Evolutionary conservation across 2,329 filamentous ascomycete genomes (phyloP).

Genomic region (Ophiostoma ips): DNA sequence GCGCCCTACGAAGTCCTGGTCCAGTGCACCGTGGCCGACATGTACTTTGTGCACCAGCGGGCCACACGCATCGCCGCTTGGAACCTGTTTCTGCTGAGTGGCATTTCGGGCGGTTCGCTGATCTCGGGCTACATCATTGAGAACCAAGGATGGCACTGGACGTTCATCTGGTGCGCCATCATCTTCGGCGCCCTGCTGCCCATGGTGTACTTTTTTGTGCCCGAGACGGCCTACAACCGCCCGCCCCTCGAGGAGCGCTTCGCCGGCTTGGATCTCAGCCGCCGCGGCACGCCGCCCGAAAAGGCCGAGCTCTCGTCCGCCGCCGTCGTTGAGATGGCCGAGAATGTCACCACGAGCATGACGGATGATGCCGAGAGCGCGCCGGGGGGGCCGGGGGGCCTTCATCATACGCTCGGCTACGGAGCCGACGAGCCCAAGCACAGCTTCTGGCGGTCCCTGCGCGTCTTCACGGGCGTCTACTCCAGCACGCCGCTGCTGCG

Average conservation of each 20-base stretch:
- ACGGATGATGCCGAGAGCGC: background rate
- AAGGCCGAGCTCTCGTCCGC: background rate
- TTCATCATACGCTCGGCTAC: background rate
- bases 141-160: constrained; percentile 28
- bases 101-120: constrained; percentile 27
- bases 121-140: constrained; percentile 27
- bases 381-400: no score
- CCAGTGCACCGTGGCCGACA: constrained; percentile 34
- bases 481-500: constrained; percentile 25
- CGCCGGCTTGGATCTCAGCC: constrained; percentile 1
- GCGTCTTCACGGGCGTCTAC: constrained; percentile 24
- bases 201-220: constrained; percentile 33
- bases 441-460: constrained; percentile 21
- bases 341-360: background rate
- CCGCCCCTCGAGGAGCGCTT: constrained; percentile 6
- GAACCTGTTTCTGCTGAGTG: constrained; percentile 27
- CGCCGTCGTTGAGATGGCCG: background rate
- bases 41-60: constrained; percentile 33
- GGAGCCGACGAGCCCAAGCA: constrained; percentile 15
- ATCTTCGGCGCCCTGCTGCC: constrained; percentile 29
- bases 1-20: constrained; percentile 37
- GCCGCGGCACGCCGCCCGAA: background rate
- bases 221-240: constrained; percentile 31
- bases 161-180: constrained; percentile 33
- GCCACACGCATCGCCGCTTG: constrained; percentile 28